Percentiles rank a stretch among this genome's conserved stretches.
Conservation (phyloP, 1,284 basidiomycete species). For the Rhodotorula sp. region DNA sequence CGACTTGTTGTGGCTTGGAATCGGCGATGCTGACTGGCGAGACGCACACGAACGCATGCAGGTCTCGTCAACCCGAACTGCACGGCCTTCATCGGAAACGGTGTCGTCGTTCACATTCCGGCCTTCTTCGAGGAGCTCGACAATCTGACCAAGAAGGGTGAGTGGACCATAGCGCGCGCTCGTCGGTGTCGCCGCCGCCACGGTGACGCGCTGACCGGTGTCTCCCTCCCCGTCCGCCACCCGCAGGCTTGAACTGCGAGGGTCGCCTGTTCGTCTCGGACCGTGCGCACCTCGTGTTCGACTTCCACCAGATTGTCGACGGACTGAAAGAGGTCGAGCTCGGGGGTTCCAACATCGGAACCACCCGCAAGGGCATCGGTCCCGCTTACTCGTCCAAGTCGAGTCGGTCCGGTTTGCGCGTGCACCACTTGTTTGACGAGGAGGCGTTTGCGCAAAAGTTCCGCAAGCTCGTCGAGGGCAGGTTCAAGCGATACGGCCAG, state of each 20-base stretch:
- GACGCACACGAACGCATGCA: conserved; percentile 46
- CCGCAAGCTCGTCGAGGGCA: conserved; percentile 90
- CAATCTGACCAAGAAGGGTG: conserved; percentile 79
- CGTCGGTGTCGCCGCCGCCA: no score
- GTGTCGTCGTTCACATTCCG: conserved; percentile 92
- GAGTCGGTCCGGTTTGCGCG: conserved; percentile 87
- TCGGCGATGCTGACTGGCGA: background rate
- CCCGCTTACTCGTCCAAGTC: conserved; percentile 98
- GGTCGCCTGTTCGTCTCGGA: conserved; percentile 89
- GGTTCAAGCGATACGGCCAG: conserved; percentile 96
- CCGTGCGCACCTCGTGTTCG: conserved; percentile 93
- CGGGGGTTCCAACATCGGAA: conserved; percentile 91
- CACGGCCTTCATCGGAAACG: conserved; percentile 83
- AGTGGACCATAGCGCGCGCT: background rate
- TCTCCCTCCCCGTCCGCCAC: fast-evolving
- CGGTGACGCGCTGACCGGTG: background rate
- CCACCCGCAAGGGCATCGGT: conserved; percentile 96
- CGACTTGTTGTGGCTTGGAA: no score
- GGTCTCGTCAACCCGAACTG: conserved; percentile 88
- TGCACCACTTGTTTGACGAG: conserved; percentile 91
- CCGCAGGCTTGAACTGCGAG: conserved; percentile 76
- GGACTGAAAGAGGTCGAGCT: conserved; percentile 97
- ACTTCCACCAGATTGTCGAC: conserved; percentile 99
- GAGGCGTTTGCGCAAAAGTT: conserved; percentile 86
- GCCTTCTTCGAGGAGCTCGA: conserved; percentile 95